Evolutionary conservation across 2,329 filamentous ascomycete genomes (phyloP).

Genomic region (Aurifilum marmelostoma): DNA sequence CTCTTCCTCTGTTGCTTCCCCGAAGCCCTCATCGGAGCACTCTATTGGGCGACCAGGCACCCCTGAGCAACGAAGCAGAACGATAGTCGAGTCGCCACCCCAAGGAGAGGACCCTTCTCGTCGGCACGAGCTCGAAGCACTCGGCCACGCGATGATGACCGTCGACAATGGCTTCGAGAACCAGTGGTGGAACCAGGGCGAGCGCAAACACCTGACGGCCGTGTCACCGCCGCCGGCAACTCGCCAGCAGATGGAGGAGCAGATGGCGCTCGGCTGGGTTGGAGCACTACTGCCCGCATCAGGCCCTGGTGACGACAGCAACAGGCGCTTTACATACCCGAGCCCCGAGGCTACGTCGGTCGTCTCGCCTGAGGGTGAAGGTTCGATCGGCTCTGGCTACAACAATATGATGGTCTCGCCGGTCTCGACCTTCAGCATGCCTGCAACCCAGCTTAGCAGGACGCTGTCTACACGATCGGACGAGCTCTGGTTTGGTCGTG

Average conservation of each 20-base stretch:
- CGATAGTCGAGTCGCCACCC: constrained; percentile 31
- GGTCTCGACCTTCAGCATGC: constrained; percentile 39
- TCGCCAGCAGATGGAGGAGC: constrained; percentile 32
- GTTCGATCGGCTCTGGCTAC: constrained; percentile 12
- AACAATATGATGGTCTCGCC: constrained; percentile 44
- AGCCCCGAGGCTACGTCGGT: constrained; percentile 31
- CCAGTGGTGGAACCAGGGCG: constrained; percentile 59
- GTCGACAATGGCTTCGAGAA: constrained; percentile 62
- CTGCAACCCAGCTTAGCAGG: constrained; percentile 37
- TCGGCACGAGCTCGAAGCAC: constrained; percentile 48
- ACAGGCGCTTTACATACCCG: constrained; percentile 37
- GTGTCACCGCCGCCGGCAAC: constrained; percentile 32
- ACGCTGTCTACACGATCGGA: constrained; percentile 47
- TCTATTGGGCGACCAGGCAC: neutral
- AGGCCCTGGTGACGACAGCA: constrained; percentile 13
- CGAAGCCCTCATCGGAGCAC: constrained; percentile 9
- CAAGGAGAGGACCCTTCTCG: constrained; percentile 41
- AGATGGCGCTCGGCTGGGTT: constrained; percentile 37
- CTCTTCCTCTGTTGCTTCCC: constrained; percentile 25
- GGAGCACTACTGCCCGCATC: constrained; percentile 30
- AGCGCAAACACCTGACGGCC: constrained; percentile 34
- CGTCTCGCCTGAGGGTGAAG: constrained; percentile 25
- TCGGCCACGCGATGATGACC: constrained; percentile 58
- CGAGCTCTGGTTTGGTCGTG: constrained; percentile 41
- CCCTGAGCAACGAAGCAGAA: constrained; percentile 24